Base-by-base conservation (phyloP, 495 filamentous ascomycete species). In the Aspergillus kassunensis region DNA sequence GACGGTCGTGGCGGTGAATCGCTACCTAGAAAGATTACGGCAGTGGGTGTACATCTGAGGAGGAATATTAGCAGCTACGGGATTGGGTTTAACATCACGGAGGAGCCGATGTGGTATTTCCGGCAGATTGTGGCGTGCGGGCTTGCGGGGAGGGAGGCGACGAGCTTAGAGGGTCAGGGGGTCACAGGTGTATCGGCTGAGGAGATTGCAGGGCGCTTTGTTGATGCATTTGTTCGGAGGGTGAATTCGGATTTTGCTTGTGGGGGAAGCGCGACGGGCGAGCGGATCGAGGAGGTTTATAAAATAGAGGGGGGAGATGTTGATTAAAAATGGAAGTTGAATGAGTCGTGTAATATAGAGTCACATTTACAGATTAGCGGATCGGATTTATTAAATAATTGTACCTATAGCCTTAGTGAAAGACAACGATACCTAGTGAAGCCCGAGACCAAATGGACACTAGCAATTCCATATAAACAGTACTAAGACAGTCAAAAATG, bases 31-130 rank as follows among this genome's bases (percentile, higher is more conserved):
- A 98, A 98, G 75, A 89, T 98, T 51, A 87, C 88, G 2, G 89
- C 90, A 2, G 70, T 98, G 6, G 93, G 93, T 2, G 88, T 98
- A 21, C 91, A 96, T 77, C 71, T 96, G 51, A 72, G 89, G 11
- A 72, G 92, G 40, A 81, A 93, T 68, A 81, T 98, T 33, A 88
- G 82, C n/a, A 88, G 85, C 61, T 88, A 90, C 68, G 93, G 93
- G 9, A 74, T 95, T 27, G 92, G 86, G 12, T 63, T 98, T 59
- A 98, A 98, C 72, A 76, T 95, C 18, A 89, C 86, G 4, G 42
- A 70, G 30, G 71, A 74, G 56, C 72, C 71, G 42, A 68, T 88
- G 63, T 90, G 86, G 84, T 75, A 63, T 51, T 90, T 91, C 58
- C 69, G 78, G 25, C 76, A 90, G 60, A 91, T 98, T 67, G 82